phyloP scores from a whole-genome alignment of 768 basidiomycete species.

The Termitomyces sp. region DNA sequence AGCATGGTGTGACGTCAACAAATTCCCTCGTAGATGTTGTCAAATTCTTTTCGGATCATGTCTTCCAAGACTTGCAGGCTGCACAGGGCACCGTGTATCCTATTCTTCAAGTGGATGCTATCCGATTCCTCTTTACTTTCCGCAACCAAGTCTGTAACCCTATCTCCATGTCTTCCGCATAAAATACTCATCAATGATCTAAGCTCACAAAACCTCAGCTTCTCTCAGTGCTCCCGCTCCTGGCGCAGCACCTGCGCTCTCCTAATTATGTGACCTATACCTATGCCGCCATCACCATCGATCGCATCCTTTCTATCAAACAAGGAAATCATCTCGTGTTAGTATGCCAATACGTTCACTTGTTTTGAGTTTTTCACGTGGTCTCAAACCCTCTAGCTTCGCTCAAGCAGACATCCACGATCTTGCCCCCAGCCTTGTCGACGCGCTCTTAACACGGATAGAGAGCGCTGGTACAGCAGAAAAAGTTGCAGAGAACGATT shows the following conservation, averaged over 20 bases:
- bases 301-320: conserved; percentile 89
- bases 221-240: conserved; percentile 81
- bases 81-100: conserved; percentile 67
- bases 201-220: conserved; percentile 95
- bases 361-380: not conserved
- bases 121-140: conserved; percentile 92
- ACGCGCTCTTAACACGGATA: conserved; percentile 73
- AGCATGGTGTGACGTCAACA: conserved; percentile 92
- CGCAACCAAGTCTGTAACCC: conserved; percentile 72
- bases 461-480: conserved; percentile 77
- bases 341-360: conserved; percentile 20
- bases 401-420: conserved; percentile 82
- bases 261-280: conserved; percentile 91
- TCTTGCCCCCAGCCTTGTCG: conserved; percentile 67
- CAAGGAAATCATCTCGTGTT: conserved; percentile 71
- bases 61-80: conserved; percentile 81
- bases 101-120: conserved; percentile 93
- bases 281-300: conserved; percentile 97
- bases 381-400: conserved; percentile 48
- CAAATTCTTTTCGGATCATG: conserved; percentile 90
- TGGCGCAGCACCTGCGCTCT: conserved; percentile 77
- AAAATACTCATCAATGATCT: not conserved
- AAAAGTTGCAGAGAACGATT: conserved; percentile 95
- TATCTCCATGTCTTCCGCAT: not conserved
- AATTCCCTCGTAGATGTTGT: conserved; percentile 92